Base-by-base conservation (phyloP, 1,139 yeast species). In the Geotrichum siamense region DNA sequence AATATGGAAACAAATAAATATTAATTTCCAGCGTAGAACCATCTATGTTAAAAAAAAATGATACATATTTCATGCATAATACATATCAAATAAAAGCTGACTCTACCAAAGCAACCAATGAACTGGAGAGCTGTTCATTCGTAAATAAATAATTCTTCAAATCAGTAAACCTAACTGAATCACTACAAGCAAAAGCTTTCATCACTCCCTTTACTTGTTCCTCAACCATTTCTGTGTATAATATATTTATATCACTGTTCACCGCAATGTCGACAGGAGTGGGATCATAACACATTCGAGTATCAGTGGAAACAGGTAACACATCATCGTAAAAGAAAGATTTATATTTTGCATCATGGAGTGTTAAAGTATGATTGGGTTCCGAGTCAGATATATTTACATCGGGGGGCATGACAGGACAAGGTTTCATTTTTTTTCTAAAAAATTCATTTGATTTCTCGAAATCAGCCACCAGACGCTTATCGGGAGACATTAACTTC, bases 271-370 rank as follows among this genome's bases (percentile, higher is more conserved):
- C 41, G 4, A 23, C 19, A n/a, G 45, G 29, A 5, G 37, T 15
- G 2, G 45, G 45, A 25, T 41, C 23, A 19, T 36, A 41, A 23
- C 37, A 22, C 33, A 41, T 29, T 23, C 45, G n/a, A 10, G 45
- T 41, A 17, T 41, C 45, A 2, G 45, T 33, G 4, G 8, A 5
- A 33, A 33, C 12, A n/a, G 37, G 8, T 9, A 20, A 25, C 6
- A 9, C 27, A 21, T 33, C 37, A 21, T 33, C 37, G 13, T 21
- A 33, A 22, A 33, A 33, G 13, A 15, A 33, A 19, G 27, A 20
- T 5, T 19, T 21, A 10, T 12, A 10, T 8, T 21, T 20, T 12
- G 20, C 19, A 8, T 10, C n/a, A 10, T 5, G n/a, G 5, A 5
- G 15, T 5, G n/a, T 8, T 16, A 15, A 5, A 6, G 15, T n/a